Conservation (phyloP, 2,329 filamentous ascomycete species). For the Diaporthe amygdali region DNA sequence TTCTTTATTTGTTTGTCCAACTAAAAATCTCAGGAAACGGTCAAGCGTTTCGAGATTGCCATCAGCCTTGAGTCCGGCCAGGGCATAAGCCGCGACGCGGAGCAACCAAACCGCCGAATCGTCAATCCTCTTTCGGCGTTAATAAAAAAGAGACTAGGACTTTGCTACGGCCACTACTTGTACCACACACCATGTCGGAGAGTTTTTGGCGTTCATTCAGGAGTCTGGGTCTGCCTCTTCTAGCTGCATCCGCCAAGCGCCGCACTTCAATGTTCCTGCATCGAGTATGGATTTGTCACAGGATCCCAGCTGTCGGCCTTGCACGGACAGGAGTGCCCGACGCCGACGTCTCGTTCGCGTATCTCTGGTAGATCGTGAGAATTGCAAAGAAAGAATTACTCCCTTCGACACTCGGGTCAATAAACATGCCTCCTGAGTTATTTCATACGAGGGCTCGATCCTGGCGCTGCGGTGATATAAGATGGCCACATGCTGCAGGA, state of each 20-base stretch:
- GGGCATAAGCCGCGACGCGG: background rate
- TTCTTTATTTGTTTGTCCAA: too few species aligned
- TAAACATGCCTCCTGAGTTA: background rate
- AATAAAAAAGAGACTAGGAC: background rate
- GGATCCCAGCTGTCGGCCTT: background rate
- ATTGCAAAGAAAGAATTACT: background rate
- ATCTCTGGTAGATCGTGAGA: background rate
- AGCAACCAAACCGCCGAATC: background rate
- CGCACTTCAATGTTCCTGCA: background rate
- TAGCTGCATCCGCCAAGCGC: background rate
- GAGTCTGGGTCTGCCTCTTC: too few species aligned
- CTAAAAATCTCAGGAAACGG: background rate
- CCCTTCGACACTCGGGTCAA: background rate
- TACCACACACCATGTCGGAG: background rate
- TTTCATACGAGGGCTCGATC: background rate
- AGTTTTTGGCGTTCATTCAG: background rate
- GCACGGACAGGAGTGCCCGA: background rate
- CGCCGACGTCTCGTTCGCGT: background rate
- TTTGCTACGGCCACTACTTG: background rate
- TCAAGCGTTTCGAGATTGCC: too few species aligned
- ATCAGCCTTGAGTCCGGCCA: background rate
- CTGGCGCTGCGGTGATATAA: background rate
- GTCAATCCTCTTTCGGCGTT: background rate
- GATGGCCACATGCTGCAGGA: background rate
- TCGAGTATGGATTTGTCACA: background rate